These are phyloP conservation scores for Dioscorea dumetorum DNA, from an alignment of 106 monocot species.

Conservation along the genomic window DNA sequence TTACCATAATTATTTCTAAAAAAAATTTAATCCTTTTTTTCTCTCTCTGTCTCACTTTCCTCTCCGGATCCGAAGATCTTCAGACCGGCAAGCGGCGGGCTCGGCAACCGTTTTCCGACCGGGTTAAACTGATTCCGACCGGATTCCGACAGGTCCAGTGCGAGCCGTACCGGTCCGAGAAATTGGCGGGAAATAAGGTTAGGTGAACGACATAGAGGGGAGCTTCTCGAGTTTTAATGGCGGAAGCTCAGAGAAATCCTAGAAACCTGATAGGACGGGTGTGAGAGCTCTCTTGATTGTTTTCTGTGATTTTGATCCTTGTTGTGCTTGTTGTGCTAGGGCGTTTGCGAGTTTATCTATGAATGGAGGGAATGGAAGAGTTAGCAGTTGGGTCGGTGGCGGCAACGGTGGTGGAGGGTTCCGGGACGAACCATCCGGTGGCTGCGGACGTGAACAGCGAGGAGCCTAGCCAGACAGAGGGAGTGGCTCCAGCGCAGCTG, in stretches of 20 bases:
- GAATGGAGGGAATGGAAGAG: constrained; percentile 31
- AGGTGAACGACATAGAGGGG: neutral
- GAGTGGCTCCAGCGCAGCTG: constrained; percentile 1
- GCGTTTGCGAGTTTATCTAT: constrained; percentile 4
- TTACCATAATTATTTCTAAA: neutral
- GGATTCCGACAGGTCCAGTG: neutral
- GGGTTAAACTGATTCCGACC: neutral
- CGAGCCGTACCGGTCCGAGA: neutral
- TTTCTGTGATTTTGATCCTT: neutral
- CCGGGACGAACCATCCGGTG: too few species aligned
- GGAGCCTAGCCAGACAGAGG: neutral
- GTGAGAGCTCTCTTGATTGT: neutral
- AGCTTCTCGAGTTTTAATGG: constrained; percentile 10
- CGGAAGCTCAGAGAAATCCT: neutral
- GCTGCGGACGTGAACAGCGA: constrained; percentile 11
- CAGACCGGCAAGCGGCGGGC: neutral
- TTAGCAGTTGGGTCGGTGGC: constrained; percentile 2
- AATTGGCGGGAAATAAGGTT: neutral
- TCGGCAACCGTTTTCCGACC: neutral
- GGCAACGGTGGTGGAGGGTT: neutral
- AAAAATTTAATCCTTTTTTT: neutral
- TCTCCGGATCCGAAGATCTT: neutral
- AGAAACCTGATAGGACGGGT: neutral
- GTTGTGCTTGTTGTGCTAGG: neutral
- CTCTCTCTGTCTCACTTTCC: neutral